phyloP scores from a whole-genome alignment of 2,329 filamentous ascomycete genomes.

The Fusarium coffeatum region DNA sequence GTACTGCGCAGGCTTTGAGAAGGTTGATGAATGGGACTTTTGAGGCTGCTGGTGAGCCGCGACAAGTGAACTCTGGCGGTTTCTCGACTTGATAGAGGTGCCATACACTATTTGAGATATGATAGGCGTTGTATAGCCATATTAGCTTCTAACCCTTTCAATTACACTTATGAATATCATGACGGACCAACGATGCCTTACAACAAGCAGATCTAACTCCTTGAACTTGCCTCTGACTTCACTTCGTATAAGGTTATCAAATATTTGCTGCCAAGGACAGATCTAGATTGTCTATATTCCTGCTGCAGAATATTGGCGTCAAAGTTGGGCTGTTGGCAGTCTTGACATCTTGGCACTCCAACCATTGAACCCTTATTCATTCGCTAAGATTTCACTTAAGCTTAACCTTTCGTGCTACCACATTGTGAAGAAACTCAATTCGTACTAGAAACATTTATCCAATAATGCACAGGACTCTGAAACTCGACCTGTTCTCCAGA shows the following conservation, averaged over 20 bases:
- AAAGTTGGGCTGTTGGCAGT: neutral
- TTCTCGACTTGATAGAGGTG: slow-evolving; percentile 52
- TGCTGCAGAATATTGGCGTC: neutral
- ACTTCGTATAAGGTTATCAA: too few relatives aligned
- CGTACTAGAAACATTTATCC: neutral
- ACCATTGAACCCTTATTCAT: rapidly evolving
- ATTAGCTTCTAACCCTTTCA: too few relatives aligned
- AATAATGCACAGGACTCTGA: neutral
- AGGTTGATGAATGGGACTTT: slow-evolving; percentile 73
- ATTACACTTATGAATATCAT: too few relatives aligned
- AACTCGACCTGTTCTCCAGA: neutral
- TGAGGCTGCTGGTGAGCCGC: slow-evolving; percentile 85
- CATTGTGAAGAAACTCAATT: neutral
- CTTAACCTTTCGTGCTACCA: neutral
- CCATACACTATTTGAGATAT: neutral
- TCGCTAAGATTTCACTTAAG: neutral
- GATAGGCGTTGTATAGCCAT: neutral
- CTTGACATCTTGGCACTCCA: neutral
- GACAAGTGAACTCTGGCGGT: slow-evolving; percentile 79
- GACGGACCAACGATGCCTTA: too few relatives aligned
- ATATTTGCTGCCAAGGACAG: neutral
- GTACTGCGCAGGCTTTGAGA: slow-evolving; percentile 78
- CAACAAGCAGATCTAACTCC: rapidly evolving
- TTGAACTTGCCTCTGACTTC: too few relatives aligned
- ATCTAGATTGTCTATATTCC: neutral